These are phyloP conservation scores for Thalassiosira hispida DNA, from an alignment of 352 stramenopile species.

Conservation along the genomic window DNA sequence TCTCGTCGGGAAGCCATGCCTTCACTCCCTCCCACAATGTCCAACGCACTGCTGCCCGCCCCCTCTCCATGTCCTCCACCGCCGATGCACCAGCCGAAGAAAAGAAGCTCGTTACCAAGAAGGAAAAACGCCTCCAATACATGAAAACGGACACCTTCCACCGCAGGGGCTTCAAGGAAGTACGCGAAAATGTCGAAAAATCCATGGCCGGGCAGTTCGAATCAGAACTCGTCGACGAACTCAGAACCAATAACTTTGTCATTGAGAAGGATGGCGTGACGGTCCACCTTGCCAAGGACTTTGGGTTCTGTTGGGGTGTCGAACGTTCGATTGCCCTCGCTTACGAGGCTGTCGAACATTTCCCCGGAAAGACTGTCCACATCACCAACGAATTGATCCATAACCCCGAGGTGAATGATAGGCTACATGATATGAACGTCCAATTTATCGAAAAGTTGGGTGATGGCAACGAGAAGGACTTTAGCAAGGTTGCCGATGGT, in stretches of 20 bases:
- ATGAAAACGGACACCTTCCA: constrained; percentile 84
- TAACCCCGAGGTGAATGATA: constrained; percentile 89
- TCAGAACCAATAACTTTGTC: constrained; percentile 81
- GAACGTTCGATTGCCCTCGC: constrained; percentile 85
- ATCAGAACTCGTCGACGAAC: constrained; percentile 80
- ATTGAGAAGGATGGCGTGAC: constrained; percentile 82
- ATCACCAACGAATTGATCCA: constrained; percentile 91
- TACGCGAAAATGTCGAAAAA: constrained; percentile 76
- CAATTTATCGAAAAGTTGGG: constrained; percentile 86
- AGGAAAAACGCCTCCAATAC: constrained; percentile 80
- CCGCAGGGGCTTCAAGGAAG: constrained; percentile 84
- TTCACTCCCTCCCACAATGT: constrained; percentile 27
- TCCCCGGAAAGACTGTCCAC: constrained; percentile 79
- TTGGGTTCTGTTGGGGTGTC: constrained; percentile 90
- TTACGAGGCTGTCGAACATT: constrained; percentile 85
- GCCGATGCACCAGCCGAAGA: constrained; percentile 24
- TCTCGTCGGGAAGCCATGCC: constrained; percentile 29
- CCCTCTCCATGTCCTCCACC: constrained; percentile 23
- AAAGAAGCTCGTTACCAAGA: constrained; percentile 66
- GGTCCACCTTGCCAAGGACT: constrained; percentile 85
- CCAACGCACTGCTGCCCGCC: not conserved
- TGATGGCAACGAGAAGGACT: constrained; percentile 80
- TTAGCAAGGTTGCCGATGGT: constrained; percentile 80
- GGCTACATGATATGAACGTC: constrained; percentile 85
- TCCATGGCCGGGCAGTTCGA: constrained; percentile 86